Conservation (phyloP, 371 early-diverging fungal genomes). For the Haplosporangium sp. region DNA sequence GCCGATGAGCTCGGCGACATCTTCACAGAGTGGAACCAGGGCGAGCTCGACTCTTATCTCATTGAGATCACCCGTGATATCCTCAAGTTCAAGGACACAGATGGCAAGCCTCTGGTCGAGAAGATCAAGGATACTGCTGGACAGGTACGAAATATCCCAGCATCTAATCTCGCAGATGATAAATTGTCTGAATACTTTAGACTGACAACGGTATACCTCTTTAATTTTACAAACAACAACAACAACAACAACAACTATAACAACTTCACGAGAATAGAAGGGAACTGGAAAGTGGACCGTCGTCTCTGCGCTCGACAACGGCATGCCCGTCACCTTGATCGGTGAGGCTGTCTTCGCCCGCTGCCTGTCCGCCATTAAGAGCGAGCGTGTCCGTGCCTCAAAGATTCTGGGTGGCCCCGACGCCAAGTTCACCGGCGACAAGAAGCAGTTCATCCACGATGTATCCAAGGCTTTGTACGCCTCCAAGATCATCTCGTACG, state of each 20-base stretch:
- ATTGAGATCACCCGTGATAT: constrained; percentile 97
- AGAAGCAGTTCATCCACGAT: constrained; percentile 86
- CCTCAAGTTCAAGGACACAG: constrained; percentile 89
- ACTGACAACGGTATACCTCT: constrained; percentile 7
- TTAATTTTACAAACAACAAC: background rate
- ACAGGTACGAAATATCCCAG: constrained; percentile 63
- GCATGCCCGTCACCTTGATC: constrained; percentile 95
- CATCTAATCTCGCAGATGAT: too few relatives aligned
- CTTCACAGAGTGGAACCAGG: constrained; percentile 96
- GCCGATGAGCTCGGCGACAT: constrained; percentile 91
- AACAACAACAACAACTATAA: too few relatives aligned
- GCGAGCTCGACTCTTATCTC: constrained; percentile 96
- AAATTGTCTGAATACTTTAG: too few relatives aligned
- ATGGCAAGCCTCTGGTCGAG: constrained; percentile 90
- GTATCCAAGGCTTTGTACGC: constrained; percentile 95
- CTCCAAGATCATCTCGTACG: constrained; percentile 97
- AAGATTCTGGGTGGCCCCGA: constrained; percentile 84
- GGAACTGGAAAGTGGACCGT: constrained; percentile 99
- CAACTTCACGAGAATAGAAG: constrained; percentile 73
- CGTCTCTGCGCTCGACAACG: constrained; percentile 92
- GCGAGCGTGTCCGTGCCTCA: constrained; percentile 91
- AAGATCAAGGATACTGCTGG: constrained; percentile 98
- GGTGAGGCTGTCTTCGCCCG: constrained; percentile 98
- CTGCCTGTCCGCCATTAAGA: constrained; percentile 95
- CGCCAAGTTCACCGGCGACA: constrained; percentile 81